Evolutionary conservation across 768 basidiomycete genomes (phyloP).

Genomic region (Trametes sanguinea): DNA sequence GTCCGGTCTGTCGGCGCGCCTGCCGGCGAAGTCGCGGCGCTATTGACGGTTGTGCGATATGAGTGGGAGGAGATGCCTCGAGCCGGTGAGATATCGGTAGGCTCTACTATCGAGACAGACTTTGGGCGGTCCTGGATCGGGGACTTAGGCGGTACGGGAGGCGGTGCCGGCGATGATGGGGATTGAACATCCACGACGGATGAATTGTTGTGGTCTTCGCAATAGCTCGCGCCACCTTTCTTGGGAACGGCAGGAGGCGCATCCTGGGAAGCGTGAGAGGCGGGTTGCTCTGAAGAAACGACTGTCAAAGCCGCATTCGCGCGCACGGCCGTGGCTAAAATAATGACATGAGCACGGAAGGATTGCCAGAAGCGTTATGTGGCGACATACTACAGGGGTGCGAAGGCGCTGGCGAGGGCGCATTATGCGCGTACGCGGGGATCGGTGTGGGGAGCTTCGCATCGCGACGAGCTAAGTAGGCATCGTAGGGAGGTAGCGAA

Average conservation of each 20-base stretch:
- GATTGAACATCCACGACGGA: neutral
- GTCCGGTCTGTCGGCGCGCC: conserved; percentile 15
- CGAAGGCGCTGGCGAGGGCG: neutral
- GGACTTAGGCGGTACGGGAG: conserved; percentile 22
- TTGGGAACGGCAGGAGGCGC: neutral
- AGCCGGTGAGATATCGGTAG: conserved; percentile 21
- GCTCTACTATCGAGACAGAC: conserved; percentile 20
- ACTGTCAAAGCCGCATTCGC: neutral
- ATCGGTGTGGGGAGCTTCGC: neutral
- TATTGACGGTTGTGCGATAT: conserved; percentile 8
- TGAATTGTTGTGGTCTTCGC: neutral
- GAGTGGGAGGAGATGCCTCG: conserved; percentile 8
- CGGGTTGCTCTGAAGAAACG: neutral
- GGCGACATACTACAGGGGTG: neutral
- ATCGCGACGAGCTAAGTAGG: neutral
- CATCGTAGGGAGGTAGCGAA: neutral
- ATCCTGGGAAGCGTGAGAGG: neutral
- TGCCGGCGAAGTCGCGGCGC: conserved; percentile 13
- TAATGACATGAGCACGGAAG: neutral
- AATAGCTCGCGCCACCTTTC: neutral
- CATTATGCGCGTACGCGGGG: neutral
- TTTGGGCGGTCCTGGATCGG: conserved; percentile 12
- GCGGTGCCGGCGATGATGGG: conserved; percentile 10
- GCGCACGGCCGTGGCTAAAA: neutral
- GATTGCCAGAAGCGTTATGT: neutral